Conservation (phyloP, 2,329 filamentous ascomycete species). For the Scleromitrula shiraiana region DNA sequence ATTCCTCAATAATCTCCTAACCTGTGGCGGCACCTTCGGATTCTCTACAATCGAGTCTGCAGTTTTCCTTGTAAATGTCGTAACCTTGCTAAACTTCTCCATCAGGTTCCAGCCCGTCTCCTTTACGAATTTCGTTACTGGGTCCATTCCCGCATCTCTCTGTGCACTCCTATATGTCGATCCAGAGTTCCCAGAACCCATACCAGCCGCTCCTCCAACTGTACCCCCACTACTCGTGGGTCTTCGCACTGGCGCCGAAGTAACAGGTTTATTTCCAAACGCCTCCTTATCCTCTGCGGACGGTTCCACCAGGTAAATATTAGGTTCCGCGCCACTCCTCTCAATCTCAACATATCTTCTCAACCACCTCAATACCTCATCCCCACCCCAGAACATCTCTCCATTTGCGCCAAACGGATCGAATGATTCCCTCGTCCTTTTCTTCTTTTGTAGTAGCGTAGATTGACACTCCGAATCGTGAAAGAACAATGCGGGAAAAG, state of each 20-base stretch:
- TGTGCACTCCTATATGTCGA: constrained; percentile 9
- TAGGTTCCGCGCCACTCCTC: constrained; percentile 76
- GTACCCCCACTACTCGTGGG: constrained; percentile 27
- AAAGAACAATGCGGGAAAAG: constrained; percentile 93
- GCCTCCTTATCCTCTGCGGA: constrained; percentile 73
- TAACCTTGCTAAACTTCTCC: constrained; percentile 95
- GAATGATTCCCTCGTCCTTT: constrained; percentile 72
- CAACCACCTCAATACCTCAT: constrained; percentile 89
- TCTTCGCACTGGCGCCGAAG: constrained; percentile 36
- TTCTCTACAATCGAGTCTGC: constrained; percentile 91
- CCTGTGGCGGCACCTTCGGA: constrained; percentile 80
- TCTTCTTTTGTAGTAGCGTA: constrained; percentile 90
- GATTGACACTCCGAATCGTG: constrained; percentile 96
- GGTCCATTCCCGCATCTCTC: constrained; percentile 75
- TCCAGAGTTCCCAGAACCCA: constrained; percentile 28
- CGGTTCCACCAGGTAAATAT: constrained; percentile 86
- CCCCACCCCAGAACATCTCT: constrained; percentile 93
- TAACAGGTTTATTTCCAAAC: constrained; percentile 47
- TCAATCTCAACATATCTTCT: constrained; percentile 77
- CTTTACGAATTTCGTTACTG: constrained; percentile 86
- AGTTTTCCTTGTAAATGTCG: constrained; percentile 86
- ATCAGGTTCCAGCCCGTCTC: constrained; percentile 94
- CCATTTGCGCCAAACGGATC: constrained; percentile 83
- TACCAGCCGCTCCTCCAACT: constrained; percentile 32
- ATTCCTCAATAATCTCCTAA: constrained; percentile 76